phyloP scores from a whole-genome alignment of 2,329 filamentous ascomycete genomes.

The Nannizziopsis barbatae region DNA sequence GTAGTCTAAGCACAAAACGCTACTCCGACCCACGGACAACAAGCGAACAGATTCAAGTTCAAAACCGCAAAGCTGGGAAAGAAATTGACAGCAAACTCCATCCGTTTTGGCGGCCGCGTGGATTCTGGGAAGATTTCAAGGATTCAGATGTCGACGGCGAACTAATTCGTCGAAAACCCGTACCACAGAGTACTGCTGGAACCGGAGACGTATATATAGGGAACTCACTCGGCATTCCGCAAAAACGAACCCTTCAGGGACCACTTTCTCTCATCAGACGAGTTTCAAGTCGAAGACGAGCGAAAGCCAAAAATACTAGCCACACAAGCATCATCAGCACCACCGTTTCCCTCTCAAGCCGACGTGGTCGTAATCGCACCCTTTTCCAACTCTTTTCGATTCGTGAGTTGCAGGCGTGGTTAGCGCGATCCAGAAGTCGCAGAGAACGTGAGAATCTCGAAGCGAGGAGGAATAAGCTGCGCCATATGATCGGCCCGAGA shows the following conservation, averaged over 20 bases:
- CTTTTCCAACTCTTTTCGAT: slow-evolving; percentile 41
- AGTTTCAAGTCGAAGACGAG: slow-evolving; percentile 23
- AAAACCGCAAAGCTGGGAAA: slow-evolving; percentile 34
- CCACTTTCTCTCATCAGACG: slow-evolving; percentile 28
- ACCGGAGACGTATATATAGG: slow-evolving; percentile 34
- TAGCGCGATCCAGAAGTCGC: slow-evolving; percentile 34
- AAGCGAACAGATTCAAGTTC: slow-evolving; percentile 24
- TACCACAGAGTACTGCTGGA: slow-evolving; percentile 18
- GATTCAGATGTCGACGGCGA: slow-evolving; percentile 33
- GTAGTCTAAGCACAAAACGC: slow-evolving; percentile 28
- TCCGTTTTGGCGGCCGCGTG: slow-evolving; percentile 52
- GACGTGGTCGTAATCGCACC: slow-evolving; percentile 15
- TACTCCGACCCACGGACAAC: slow-evolving; percentile 19
- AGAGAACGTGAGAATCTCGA: slow-evolving; percentile 40
- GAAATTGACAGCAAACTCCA: slow-evolving; percentile 42
- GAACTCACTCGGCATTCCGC: slow-evolving; percentile 47
- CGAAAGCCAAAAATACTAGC: slow-evolving; percentile 13
- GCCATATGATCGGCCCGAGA: slow-evolving; percentile 43
- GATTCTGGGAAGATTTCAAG: slow-evolving; percentile 51
- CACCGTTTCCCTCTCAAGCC: slow-evolving; percentile 19
- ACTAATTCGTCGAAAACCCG: slow-evolving; percentile 16
- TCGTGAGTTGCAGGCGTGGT: slow-evolving; percentile 38
- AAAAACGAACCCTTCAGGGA: slow-evolving; percentile 36
- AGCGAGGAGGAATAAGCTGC: slow-evolving; percentile 42
- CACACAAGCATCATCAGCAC: slow-evolving; percentile 25